Conservation (phyloP, 352 stramenopile genomes). For the Phytophthora parvispora region DNA sequence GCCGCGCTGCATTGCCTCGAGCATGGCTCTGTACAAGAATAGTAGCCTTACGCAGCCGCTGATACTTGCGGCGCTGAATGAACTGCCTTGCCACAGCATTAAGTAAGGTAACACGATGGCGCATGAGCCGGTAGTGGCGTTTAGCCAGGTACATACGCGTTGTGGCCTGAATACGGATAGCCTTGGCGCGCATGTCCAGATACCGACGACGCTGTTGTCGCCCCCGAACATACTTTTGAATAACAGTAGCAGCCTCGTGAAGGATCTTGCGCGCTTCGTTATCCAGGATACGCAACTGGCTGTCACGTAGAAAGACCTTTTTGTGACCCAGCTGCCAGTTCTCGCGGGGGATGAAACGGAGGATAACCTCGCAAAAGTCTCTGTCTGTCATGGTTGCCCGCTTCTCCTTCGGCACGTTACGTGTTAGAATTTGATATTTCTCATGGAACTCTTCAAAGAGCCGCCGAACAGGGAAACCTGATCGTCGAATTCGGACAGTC, state of each 20-base stretch:
- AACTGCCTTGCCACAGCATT: slow-evolving; percentile 83
- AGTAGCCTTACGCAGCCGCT: slow-evolving; percentile 65
- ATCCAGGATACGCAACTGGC: slow-evolving; percentile 83
- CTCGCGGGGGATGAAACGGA: slow-evolving; percentile 80
- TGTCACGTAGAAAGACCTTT: slow-evolving; percentile 91
- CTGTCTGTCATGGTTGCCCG: slow-evolving; percentile 70
- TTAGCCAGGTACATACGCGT: slow-evolving; percentile 79
- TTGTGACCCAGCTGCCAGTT: slow-evolving; percentile 93
- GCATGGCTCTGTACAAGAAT: slow-evolving; percentile 81
- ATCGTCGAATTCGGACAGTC: slow-evolving; percentile 90
- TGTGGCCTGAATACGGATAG: slow-evolving; percentile 76
- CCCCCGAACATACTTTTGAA: slow-evolving; percentile 83
- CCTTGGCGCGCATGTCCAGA: slow-evolving; percentile 58
- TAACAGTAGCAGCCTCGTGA: slow-evolving; percentile 76
- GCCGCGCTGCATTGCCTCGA: slow-evolving; percentile 78
- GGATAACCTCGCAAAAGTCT: slow-evolving; percentile 87
- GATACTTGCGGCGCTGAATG: slow-evolving; percentile 78
- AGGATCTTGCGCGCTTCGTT: slow-evolving; percentile 90
- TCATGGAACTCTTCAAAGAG: slow-evolving; percentile 90
- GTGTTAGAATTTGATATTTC: slow-evolving; percentile 91
- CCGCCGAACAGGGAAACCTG: slow-evolving; percentile 87
- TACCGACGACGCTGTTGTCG: slow-evolving; percentile 81
- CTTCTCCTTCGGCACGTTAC: slow-evolving; percentile 72
- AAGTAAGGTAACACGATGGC: slow-evolving; percentile 66
- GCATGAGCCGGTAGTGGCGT: slow-evolving; percentile 58